Conservation (phyloP, 1,139 yeast species). For the Eremothecium coryli region DNA sequence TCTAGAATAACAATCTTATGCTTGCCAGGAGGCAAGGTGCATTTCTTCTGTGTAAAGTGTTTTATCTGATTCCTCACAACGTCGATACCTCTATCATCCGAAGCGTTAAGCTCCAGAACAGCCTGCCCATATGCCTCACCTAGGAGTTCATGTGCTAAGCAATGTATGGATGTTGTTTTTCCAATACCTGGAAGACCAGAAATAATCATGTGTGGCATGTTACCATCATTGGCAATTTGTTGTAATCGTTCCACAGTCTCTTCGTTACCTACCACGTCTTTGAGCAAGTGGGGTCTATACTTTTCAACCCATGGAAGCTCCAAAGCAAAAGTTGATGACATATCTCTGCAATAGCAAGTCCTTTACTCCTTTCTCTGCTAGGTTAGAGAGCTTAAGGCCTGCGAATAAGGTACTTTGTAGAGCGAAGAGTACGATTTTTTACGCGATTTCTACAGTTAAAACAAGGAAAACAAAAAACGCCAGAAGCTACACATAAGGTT, state of each 20-base stretch:
- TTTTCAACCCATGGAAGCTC: constrained; percentile 76
- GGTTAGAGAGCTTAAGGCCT: neutral
- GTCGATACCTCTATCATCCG: constrained; percentile 94
- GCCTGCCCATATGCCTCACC: constrained; percentile 74
- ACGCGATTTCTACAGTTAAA: too few species aligned
- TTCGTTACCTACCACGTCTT: constrained; percentile 86
- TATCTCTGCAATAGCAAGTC: too few species aligned
- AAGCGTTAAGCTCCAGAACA: constrained; percentile 85
- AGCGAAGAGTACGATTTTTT: too few species aligned
- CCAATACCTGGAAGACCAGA: constrained; percentile 97
- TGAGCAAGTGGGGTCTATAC: constrained; percentile 70
- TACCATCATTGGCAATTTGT: constrained; percentile 83
- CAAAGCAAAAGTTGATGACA: constrained; percentile 22
- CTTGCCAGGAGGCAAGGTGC: constrained; percentile 57
- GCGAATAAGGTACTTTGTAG: too few species aligned
- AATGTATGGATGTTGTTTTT: constrained; percentile 86
- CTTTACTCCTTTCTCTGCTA: neutral
- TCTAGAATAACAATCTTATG: constrained; percentile 88
- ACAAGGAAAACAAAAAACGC: too few species aligned
- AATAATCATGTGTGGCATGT: constrained; percentile 92
- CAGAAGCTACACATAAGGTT: too few species aligned
- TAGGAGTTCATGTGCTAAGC: constrained; percentile 76
- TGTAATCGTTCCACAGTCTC: constrained; percentile 81
- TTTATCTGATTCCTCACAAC: constrained; percentile 89
- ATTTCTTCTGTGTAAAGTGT: constrained; percentile 91